Evolutionary conservation across 2,329 filamentous ascomycete species (phyloP), one percentile per base, ranked within the genome.

Genomic region (Colletotrichum echinochloae): DNA sequence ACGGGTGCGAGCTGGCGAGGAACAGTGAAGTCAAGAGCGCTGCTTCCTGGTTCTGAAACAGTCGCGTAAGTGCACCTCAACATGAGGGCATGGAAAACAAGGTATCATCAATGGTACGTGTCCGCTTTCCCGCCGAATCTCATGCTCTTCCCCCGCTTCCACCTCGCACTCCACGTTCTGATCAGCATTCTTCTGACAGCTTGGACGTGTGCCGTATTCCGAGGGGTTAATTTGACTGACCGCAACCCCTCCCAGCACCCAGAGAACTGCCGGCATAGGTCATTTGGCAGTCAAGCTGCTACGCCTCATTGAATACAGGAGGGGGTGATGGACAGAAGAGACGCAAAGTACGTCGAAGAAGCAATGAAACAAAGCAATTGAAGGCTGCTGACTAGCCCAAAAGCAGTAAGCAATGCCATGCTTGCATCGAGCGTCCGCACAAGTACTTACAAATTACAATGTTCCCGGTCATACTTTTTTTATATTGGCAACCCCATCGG

Each of bases 31-130:
- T 37, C 37, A 52, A 52, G 46, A 35, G 60, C 60, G 60, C n/a
- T 37, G 60, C n/a, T 37, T 62, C 46, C 60, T 26, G 35, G 48
- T 20, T 54, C 12, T 62, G 60, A 62, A 62, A 62, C 60, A 33
- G 37, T 54, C 14, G 35, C 37, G 35, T 52, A 48, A 41, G 35
- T 33, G 49, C 12, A 48, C n/a, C 59, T 60, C 59, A 28, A 35
- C 33, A 60, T 18, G 39, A 33, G 12, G 30, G 9, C 44, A 44
- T 3, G 18, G 39, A 49, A 60, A 30, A 35, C 48, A 62, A 54
- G 46, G 46, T 20, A 61, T 61, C 33, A 33, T 61, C 26, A 18
- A 48, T 16, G 35, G 28, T 37, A 23, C 46, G 37, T 28, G 14
- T 23, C 46, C 35, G 33, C 59, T 37, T 49, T 26, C 30, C 16